A percentile compares a stretch with the other conserved stretches of the same genome.
These are phyloP conservation scores for Collariella sp. DNA, from an alignment of 495 filamentous ascomycete genomes.

Conservation along the genomic window DNA sequence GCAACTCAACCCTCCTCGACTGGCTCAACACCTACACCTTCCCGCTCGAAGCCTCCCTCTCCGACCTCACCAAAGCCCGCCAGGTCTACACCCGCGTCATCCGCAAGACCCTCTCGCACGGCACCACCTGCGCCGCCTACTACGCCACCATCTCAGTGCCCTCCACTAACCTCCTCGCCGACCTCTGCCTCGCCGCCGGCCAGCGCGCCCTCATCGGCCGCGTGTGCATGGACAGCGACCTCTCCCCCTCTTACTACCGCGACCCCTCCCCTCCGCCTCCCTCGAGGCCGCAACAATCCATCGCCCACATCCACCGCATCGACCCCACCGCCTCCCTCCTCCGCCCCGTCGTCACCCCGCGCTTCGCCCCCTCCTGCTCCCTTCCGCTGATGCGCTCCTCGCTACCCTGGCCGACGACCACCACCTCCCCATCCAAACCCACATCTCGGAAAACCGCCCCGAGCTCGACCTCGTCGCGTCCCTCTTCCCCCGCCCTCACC, in stretches of 20 bases:
- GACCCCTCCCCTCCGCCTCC: conserved; percentile 52
- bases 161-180: conserved; percentile 80
- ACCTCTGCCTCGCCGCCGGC: conserved; percentile 63
- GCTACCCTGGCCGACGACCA: conserved; percentile 52
- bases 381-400: conserved; percentile 49
- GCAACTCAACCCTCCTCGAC: conserved; percentile 76
- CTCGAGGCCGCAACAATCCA: conserved; percentile 49
- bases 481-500: conserved; percentile 51
- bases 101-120: conserved; percentile 69
- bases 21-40: conserved; percentile 97
- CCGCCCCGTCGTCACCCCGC: conserved; percentile 79
- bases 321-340: conserved; percentile 53
- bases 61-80: conserved; percentile 38
- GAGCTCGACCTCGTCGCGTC: conserved; percentile 62
- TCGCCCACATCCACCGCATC: conserved; percentile 56
- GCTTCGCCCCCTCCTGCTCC: conserved; percentile 78
- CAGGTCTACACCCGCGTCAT: conserved; percentile 68
- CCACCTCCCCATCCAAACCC: conserved; percentile 70
- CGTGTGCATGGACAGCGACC: conserved; percentile 78
- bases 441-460: conserved; percentile 74
- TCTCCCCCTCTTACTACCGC: conserved; percentile 65
- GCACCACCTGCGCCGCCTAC: conserved; percentile 86
- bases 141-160: conserved; percentile 79
- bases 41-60: conserved; percentile 71
- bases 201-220: conserved; percentile 88